Conservation (phyloP, 1,139 yeast genomes). For the Geotrichum klebahnii region DNA sequence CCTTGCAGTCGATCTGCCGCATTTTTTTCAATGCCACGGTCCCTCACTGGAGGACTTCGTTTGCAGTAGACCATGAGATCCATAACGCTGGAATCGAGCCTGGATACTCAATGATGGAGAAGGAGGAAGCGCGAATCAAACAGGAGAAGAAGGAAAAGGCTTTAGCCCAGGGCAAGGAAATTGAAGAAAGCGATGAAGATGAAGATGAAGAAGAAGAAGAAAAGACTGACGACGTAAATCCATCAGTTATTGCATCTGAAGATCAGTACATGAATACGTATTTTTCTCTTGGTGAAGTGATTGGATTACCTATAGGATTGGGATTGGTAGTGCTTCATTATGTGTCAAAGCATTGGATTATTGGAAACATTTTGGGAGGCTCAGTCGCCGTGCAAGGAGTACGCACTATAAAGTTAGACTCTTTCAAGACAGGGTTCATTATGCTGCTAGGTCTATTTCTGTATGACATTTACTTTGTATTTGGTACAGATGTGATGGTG, state of each 20-base stretch:
- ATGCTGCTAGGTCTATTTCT: conserved; percentile 50
- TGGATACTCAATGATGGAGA: conserved; percentile 14
- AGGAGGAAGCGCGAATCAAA: conserved; percentile 9
- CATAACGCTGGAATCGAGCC: conserved; percentile 35
- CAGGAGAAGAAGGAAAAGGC: conserved; percentile 2
- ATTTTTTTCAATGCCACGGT: conserved; percentile 27
- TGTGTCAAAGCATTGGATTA: conserved; percentile 39
- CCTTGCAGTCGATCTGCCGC: conserved; percentile 33
- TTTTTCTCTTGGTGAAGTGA: conserved; percentile 32
- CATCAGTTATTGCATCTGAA: conserved; percentile 18
- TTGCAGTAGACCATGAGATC: conserved; percentile 37
- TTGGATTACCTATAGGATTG: conserved; percentile 32
- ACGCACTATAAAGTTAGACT: conserved; percentile 35
- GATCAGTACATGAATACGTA: conserved; percentile 16
- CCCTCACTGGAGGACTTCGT: conserved; percentile 35
- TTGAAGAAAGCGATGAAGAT: conserved; percentile 27
- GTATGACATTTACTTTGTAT: conserved; percentile 66
- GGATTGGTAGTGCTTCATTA: conserved; percentile 26
- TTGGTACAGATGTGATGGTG: conserved; percentile 58
- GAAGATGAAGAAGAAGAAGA: conserved; percentile 23
- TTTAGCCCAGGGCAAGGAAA: conserved; percentile 9
- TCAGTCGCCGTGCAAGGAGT: conserved; percentile 24
- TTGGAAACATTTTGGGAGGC: conserved; percentile 29
- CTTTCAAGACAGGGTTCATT: conserved; percentile 46
- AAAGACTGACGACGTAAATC: neutral